Conservation (phyloP, 805 yeast genomes). For the Candida adriatica region DNA sequence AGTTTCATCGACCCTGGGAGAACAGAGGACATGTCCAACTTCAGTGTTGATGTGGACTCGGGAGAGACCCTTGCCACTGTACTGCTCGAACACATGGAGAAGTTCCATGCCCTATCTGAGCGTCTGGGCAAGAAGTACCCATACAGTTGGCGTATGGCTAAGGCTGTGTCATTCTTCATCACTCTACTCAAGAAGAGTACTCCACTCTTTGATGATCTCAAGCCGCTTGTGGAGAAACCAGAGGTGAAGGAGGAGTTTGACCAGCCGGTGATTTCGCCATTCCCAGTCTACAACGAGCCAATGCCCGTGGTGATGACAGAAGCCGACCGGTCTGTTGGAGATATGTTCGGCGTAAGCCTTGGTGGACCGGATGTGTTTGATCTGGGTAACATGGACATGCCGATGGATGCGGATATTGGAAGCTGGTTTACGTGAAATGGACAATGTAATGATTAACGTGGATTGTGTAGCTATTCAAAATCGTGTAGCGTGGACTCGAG, state of each 20-base stretch:
- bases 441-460: background rate
- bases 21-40: conserved; percentile 19
- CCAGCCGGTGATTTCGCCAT: background rate
- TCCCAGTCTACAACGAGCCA: background rate
- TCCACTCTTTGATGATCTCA: conserved; percentile 16
- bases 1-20: conserved; percentile 15
- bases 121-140: conserved; percentile 51
- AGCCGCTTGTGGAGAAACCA: conserved; percentile 19
- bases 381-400: conserved; percentile 2
- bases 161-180: conserved; percentile 42
- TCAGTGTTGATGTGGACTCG: conserved; percentile 29
- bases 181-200: conserved; percentile 30
- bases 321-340: conserved; percentile 14
- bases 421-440: conserved; percentile 17
- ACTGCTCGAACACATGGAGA: conserved; percentile 33
- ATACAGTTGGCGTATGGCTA: conserved; percentile 62
- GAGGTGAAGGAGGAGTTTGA: conserved; percentile 10
- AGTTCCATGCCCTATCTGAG: conserved; percentile 34
- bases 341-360: conserved; percentile 12
- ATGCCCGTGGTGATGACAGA: conserved; percentile 7
- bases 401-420: conserved; percentile 14
- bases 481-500: too few relatives aligned
- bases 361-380: too few relatives aligned
- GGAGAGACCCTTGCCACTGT: conserved; percentile 32
- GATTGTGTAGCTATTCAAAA: background rate